Evolutionary conservation across 163 green algal species (phyloP).

Genomic region (Trebouxiophyceae sp.): DNA sequence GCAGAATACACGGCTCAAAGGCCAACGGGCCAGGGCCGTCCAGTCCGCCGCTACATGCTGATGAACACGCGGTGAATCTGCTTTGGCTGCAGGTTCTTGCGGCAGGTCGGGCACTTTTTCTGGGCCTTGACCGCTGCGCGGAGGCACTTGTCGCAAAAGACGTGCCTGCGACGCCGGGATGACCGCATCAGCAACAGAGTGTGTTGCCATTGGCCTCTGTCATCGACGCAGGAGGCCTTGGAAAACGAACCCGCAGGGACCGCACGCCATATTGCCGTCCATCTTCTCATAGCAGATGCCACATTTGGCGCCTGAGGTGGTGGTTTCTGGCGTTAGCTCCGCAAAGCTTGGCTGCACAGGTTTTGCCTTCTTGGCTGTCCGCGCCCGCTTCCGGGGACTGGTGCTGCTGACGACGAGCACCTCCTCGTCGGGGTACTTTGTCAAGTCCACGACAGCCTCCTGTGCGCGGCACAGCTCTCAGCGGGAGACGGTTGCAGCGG

Average conservation of each 20-base stretch:
- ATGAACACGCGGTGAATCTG: constrained; percentile 24
- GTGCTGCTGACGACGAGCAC: neutral
- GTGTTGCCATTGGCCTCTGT: no score
- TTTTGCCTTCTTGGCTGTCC: no score
- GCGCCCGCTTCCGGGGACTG: neutral
- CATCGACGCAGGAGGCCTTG: neutral
- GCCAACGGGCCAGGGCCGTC: neutral
- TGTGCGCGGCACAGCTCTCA: no score
- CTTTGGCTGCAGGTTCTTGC: constrained; percentile 19
- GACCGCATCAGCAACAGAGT: no score
- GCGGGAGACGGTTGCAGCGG: no score
- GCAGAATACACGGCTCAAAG: neutral
- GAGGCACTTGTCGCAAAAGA: constrained; percentile 36
- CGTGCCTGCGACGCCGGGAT: no score
- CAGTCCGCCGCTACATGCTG: neutral
- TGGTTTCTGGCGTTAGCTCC: no score
- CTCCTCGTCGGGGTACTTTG: neutral
- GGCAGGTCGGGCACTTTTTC: constrained; percentile 41
- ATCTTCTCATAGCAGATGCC: constrained; percentile 29
- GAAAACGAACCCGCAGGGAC: constrained; percentile 26
- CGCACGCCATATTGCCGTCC: constrained; percentile 23
- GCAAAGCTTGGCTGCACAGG: no score
- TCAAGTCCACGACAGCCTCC: constrained; percentile 1
- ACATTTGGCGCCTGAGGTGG: constrained; percentile 16
- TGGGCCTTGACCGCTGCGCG: constrained; percentile 12